Percentiles rank a stretch among this genome's conserved stretches.
Evolutionary conservation across 495 filamentous ascomycete species (phyloP).

Genomic region (Xeromyces bisporus): DNA sequence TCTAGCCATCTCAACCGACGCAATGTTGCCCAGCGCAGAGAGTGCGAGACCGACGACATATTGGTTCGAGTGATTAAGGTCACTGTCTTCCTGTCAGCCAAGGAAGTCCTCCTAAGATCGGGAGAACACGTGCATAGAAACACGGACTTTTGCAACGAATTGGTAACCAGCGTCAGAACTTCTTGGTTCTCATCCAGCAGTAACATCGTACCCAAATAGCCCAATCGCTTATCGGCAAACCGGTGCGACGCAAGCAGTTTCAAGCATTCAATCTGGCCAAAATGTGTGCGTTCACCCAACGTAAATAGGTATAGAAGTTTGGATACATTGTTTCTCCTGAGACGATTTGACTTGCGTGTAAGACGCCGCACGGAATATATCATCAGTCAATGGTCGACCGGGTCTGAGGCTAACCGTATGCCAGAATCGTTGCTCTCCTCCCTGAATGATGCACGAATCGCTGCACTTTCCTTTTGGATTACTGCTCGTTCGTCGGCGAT

Average conservation of each 20-base stretch:
- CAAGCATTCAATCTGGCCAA: slow-evolving; percentile 98
- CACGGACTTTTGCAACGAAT: slow-evolving; percentile 83
- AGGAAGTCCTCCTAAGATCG: not conserved
- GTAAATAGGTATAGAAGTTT: slow-evolving; percentile 97
- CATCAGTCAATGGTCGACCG: slow-evolving; percentile 3
- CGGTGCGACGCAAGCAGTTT: slow-evolving; percentile 92
- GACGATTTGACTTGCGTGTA: slow-evolving; percentile 9
- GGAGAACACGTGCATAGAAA: not conserved
- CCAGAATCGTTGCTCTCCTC: slow-evolving; percentile 89
- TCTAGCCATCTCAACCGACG: slow-evolving; percentile 95
- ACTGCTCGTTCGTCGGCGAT: slow-evolving; percentile 96
- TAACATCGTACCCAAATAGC: slow-evolving; percentile 91
- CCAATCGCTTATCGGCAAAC: slow-evolving; percentile 93
- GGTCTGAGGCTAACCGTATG: slow-evolving; percentile 44
- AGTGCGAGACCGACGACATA: slow-evolving; percentile 95
- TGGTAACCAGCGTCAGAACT: slow-evolving; percentile 90
- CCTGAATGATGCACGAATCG: slow-evolving; percentile 88
- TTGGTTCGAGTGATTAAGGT: slow-evolving; percentile 92
- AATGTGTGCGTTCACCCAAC: slow-evolving; percentile 94
- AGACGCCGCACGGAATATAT: slow-evolving; percentile 6
- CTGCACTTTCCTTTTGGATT: slow-evolving; percentile 96
- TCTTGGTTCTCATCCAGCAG: slow-evolving; percentile 97
- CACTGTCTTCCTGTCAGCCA: slow-evolving; percentile 35
- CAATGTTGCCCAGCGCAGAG: slow-evolving; percentile 92
- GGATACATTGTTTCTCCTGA: slow-evolving; percentile 93